A percentile compares a stretch with the other conserved stretches of the same genome.
Evolutionary conservation across 148 eudicot species (phyloP).

Genomic region (Spergularia marina): DNA sequence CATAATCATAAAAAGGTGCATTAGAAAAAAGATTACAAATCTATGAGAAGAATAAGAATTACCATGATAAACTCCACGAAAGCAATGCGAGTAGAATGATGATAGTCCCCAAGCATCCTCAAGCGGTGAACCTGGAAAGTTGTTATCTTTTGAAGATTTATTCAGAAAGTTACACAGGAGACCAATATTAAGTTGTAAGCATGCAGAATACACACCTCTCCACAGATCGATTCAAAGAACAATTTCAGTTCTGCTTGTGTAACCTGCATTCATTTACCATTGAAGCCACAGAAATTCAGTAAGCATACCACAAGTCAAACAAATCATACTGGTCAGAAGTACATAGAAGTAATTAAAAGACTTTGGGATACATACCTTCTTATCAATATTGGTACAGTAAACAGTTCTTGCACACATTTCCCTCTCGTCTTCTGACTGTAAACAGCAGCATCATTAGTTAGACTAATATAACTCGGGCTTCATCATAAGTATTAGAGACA

Average conservation of each 20-base stretch:
- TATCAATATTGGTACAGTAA: conserved; percentile 91
- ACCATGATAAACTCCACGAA: conserved; percentile 91
- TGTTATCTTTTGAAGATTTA: conserved; percentile 11
- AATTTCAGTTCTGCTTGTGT: conserved; percentile 79
- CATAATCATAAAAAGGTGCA: not conserved
- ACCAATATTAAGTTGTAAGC: conserved; percentile 8
- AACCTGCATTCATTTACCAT: conserved; percentile 43
- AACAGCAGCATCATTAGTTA: conserved; percentile 21
- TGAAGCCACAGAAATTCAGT: conserved; percentile 4
- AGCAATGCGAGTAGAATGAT: conserved; percentile 93
- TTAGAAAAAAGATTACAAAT: not conserved
- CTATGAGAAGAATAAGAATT: conserved; percentile 21
- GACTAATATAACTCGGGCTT: not conserved
- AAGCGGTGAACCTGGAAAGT: conserved; percentile 64
- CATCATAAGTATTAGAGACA: conserved; percentile 8
- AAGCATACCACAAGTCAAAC: not conserved
- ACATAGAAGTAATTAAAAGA: conserved; percentile 7
- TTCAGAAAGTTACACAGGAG: conserved; percentile 3
- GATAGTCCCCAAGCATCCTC: conserved; percentile 97
- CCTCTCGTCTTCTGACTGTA: conserved; percentile 94
- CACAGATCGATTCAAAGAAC: conserved; percentile 84
- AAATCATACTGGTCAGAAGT: not conserved
- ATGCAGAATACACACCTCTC: conserved; percentile 63
- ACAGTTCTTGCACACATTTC: conserved; percentile 99
- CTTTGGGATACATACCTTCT: conserved; percentile 55